Percentiles rank a stretch among this genome's conserved stretches.
Conservation (phyloP, 2,329 filamentous ascomycete species). For the Aspergillus aculeatus region DNA sequence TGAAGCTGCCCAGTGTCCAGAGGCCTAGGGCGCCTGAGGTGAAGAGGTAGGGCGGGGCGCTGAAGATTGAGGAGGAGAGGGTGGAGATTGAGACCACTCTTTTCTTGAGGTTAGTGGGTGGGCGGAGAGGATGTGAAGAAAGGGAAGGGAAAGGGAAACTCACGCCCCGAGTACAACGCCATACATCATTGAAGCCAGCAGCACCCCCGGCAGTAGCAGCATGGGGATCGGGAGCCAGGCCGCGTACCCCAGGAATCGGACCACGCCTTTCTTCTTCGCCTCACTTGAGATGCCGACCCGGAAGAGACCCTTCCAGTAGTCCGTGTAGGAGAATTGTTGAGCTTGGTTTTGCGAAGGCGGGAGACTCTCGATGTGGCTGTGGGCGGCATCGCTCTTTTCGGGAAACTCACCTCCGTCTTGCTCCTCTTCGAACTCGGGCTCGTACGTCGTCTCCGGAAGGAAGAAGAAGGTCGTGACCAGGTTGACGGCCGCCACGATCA, state of each 20-base stretch:
- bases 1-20: slow-evolving; percentile 35
- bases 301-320: slow-evolving; percentile 31
- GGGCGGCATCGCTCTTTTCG: slow-evolving; percentile 16
- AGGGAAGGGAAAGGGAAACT: slow-evolving; percentile 7
- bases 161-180: slow-evolving; percentile 29
- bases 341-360: background rate
- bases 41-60: slow-evolving; percentile 35
- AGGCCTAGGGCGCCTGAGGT: slow-evolving; percentile 26
- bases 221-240: slow-evolving; percentile 28
- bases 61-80: slow-evolving; percentile 26
- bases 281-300: slow-evolving; percentile 23
- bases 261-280: slow-evolving; percentile 19
- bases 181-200: slow-evolving; percentile 29
- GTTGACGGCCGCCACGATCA: slow-evolving; percentile 33
- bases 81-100: slow-evolving; percentile 30
- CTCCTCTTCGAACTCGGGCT: slow-evolving; percentile 25
- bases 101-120: slow-evolving; percentile 2
- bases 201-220: slow-evolving; percentile 23
- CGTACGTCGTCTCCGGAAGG: slow-evolving; percentile 37
- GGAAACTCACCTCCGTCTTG: slow-evolving; percentile 14
- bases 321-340: slow-evolving; percentile 16
- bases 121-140: background rate
- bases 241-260: slow-evolving; percentile 17
- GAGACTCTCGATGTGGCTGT: slow-evolving; percentile 22
- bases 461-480: slow-evolving; percentile 33